These are phyloP conservation scores for Saccharum officinarum DNA, from an alignment of 176 grass and related monocot genomes.

Conservation along the genomic window DNA sequence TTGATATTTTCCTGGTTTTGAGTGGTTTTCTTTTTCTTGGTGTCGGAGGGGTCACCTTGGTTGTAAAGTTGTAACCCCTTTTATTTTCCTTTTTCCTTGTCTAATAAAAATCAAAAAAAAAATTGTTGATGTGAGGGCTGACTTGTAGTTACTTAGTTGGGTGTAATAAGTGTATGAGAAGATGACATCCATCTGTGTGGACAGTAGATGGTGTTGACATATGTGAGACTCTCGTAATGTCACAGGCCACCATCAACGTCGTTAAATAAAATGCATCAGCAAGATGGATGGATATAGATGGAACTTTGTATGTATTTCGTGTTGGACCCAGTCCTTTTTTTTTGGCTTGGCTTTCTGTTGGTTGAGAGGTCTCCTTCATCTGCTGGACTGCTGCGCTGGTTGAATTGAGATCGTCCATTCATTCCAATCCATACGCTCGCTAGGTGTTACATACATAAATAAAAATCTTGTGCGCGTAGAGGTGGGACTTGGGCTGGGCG, in stretches of 20 bases:
- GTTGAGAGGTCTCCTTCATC: neutral
- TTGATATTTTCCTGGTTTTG: too few relatives aligned
- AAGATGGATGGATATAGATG: neutral
- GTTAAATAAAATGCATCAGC: neutral
- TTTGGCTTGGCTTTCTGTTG: neutral
- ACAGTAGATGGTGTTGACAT: constrained; percentile 3
- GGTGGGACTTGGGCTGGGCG: too few relatives aligned
- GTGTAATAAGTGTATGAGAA: neutral
- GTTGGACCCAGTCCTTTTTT: neutral
- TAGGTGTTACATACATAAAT: neutral
- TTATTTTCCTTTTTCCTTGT: too few relatives aligned
- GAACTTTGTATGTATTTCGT: neutral
- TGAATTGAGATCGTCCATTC: neutral
- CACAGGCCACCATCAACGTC: neutral
- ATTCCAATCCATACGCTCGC: neutral
- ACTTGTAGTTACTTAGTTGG: neutral
- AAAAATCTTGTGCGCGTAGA: neutral
- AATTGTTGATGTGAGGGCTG: neutral
- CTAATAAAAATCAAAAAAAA: too few relatives aligned
- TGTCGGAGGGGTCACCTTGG: too few relatives aligned
- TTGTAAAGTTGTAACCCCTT: too few relatives aligned
- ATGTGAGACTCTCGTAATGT: constrained; percentile 18
- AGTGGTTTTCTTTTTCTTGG: too few relatives aligned
- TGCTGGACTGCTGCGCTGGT: neutral
- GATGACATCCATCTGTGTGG: neutral